Evolutionary conservation across 2,329 filamentous ascomycete genomes (phyloP).

Genomic region (Stachybotrys chlorohalonatus): DNA sequence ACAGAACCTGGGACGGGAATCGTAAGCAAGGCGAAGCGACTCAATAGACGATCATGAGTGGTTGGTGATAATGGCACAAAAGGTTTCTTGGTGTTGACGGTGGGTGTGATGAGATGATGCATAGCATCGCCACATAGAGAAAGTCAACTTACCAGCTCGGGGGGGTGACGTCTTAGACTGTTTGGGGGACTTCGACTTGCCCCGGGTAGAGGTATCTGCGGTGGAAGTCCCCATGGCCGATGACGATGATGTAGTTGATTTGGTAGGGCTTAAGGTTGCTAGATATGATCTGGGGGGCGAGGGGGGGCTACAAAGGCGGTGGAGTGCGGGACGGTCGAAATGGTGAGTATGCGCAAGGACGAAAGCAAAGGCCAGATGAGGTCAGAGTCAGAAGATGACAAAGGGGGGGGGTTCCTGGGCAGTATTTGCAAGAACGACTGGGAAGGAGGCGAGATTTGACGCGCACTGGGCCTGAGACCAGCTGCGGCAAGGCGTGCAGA

Average conservation of each 20-base stretch:
- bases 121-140: not conserved
- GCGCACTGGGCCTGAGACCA: not conserved
- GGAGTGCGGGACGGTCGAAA: conserved; percentile 9
- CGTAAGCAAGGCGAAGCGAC: not conserved
- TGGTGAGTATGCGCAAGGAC: conserved; percentile 11
- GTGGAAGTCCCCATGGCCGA: conserved; percentile 40
- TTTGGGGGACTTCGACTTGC: conserved; percentile 40
- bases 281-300: conserved; percentile 8
- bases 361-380: conserved; percentile 26
- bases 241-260: conserved; percentile 37
- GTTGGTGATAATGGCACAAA: not conserved
- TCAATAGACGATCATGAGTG: conserved; percentile 2
- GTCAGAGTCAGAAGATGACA: conserved; percentile 23
- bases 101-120: conserved; percentile 6
- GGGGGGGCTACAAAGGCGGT: conserved; percentile 12
- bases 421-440: not conserved
- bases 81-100: not conserved
- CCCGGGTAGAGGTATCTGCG: conserved; percentile 27
- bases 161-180: conserved; percentile 32
- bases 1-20: conserved; percentile 25
- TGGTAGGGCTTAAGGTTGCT: conserved; percentile 5
- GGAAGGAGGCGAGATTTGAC: not conserved
- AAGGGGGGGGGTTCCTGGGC: not conserved
- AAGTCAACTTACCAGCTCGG: conserved; percentile 30
- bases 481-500: not conserved